These are phyloP conservation scores for Fusarium musae DNA, from an alignment of 2,329 filamentous ascomycete species.

Conservation along the genomic window DNA sequence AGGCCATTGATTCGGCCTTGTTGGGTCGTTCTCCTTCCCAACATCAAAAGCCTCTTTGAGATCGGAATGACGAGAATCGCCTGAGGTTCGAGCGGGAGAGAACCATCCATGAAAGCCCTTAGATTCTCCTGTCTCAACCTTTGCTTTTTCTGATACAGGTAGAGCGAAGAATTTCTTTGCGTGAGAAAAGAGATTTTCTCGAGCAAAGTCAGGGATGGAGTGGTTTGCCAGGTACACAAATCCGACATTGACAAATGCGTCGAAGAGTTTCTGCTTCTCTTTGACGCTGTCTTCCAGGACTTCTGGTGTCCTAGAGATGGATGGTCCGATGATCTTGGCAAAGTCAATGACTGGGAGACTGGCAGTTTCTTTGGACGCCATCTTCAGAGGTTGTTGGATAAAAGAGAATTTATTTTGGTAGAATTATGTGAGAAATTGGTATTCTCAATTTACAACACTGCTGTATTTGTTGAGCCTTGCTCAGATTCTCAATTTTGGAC, in stretches of 20 bases:
- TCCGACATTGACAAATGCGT: background rate
- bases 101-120: background rate
- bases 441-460: rapidly evolving
- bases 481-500: background rate
- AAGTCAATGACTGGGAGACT: background rate
- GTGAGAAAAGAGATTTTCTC: background rate
- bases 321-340: background rate
- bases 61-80: background rate
- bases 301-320: background rate
- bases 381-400: background rate
- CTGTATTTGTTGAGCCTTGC: background rate
- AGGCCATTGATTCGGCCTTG: background rate
- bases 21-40: background rate
- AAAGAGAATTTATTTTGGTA: rapidly evolving
- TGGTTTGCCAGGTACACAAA: background rate
- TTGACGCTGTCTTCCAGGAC: background rate
- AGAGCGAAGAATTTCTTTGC: background rate
- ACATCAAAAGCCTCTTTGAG: background rate
- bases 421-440: background rate
- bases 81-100: background rate
- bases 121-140: background rate
- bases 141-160: background rate
- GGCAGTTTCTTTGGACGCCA: background rate
- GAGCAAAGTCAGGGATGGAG: background rate
- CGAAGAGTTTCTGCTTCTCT: background rate